phyloP scores from a whole-genome alignment of 495 filamentous ascomycete genomes.

The Gamarada debralockiae region DNA sequence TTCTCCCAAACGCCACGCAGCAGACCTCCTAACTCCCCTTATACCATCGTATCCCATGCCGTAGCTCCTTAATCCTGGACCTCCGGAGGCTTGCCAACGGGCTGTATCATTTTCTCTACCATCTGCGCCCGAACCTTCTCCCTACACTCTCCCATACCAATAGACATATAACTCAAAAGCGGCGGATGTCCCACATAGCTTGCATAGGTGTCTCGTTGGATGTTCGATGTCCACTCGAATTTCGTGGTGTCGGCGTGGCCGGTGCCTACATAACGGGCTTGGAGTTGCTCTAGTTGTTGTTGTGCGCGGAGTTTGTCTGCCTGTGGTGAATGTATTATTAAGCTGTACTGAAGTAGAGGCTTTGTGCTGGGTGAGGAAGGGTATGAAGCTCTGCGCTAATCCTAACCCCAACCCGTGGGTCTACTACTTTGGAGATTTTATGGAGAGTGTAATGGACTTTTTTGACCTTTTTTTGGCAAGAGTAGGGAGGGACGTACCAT shows the following conservation, averaged over 20 bases:
- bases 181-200: conserved; percentile 88
- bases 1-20: not conserved
- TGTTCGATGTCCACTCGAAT: conserved; percentile 92
- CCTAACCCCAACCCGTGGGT: no score
- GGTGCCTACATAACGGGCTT: conserved; percentile 90
- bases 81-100: conserved; percentile 75
- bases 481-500: no score
- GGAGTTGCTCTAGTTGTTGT: conserved; percentile 94
- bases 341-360: no score
- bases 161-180: conserved; percentile 80
- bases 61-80: conserved; percentile 25
- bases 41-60: no score
- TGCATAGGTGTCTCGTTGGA: conserved; percentile 78
- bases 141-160: conserved; percentile 80
- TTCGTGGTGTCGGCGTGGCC: conserved; percentile 98
- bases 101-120: conserved; percentile 80
- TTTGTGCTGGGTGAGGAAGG: not conserved
- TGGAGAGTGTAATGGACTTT: not conserved
- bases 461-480: no score
- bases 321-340: conserved; percentile 31
- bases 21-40: no score
- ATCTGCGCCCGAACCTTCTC: conserved; percentile 75
- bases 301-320: conserved; percentile 97
- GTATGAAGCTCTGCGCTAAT: not conserved
- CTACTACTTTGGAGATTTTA: not conserved